Percentiles rank a stretch among this genome's conserved stretches.
phyloP scores from a whole-genome alignment of 306 rosid species.

The Lagenaria siceraria region DNA sequence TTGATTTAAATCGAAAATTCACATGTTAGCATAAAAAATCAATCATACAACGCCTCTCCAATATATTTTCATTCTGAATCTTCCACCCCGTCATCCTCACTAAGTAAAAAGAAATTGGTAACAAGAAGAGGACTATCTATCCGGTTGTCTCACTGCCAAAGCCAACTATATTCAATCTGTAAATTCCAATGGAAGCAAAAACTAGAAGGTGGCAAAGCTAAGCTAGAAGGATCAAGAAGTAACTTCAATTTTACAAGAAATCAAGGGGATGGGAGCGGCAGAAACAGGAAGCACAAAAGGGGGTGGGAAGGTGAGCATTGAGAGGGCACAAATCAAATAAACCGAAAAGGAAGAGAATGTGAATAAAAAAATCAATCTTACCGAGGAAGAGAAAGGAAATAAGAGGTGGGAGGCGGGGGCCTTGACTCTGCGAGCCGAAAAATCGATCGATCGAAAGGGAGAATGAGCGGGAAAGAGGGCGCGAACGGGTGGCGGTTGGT shows the following conservation, averaged over 20 bases:
- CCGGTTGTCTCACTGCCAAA: neutral
- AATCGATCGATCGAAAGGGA: neutral
- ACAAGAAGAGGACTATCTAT: neutral
- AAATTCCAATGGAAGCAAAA: neutral
- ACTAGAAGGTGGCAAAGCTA: neutral
- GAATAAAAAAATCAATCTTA: neutral
- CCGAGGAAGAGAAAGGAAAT: neutral
- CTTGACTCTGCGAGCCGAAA: neutral
- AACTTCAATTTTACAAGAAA: neutral
- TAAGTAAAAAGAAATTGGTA: neutral
- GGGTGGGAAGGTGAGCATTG: neutral
- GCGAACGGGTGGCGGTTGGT: neutral
- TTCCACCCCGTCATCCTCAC: neutral
- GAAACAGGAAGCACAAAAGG: neutral
- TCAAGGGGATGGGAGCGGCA: neutral
- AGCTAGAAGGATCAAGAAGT: neutral
- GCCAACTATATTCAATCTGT: neutral
- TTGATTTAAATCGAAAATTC: neutral
- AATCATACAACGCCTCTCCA: neutral
- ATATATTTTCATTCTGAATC: neutral
- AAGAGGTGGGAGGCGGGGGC: neutral
- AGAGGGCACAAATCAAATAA: neutral
- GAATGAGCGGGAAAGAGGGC: neutral
- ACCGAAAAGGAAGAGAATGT: neutral
- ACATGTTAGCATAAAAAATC: neutral